phyloP scores from a whole-genome alignment of 352 stramenopile species.

The Globisporangium heterothallicum region DNA sequence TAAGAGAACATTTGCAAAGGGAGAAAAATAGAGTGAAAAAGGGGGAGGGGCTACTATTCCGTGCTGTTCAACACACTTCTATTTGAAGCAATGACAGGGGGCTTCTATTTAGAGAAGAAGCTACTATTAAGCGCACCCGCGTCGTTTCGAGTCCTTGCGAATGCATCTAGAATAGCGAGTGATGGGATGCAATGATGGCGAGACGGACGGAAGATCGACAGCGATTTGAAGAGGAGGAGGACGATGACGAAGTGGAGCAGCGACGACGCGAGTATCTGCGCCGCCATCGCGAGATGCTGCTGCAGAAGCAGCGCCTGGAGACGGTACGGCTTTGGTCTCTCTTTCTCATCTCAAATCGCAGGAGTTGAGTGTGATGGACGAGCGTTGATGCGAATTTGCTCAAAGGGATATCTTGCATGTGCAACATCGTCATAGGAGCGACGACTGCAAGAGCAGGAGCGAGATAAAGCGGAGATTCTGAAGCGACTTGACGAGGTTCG shows the following conservation, averaged over 20 bases:
- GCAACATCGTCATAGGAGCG: slow-evolving; percentile 19
- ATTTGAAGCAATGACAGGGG: not conserved
- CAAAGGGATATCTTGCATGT: too few relatives aligned
- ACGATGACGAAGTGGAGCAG: slow-evolving; percentile 33
- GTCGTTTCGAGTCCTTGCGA: too few relatives aligned
- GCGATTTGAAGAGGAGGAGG: slow-evolving; percentile 2
- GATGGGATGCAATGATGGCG: not conserved
- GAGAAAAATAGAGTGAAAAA: too few relatives aligned
- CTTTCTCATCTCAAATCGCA: not conserved
- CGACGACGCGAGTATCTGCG: slow-evolving; percentile 35
- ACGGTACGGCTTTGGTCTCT: slow-evolving; percentile 24
- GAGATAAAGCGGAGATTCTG: slow-evolving; percentile 23
- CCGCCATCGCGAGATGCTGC: slow-evolving; percentile 35
- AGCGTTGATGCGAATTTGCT: too few relatives aligned
- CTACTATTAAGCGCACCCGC: not conserved
- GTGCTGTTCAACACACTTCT: not conserved
- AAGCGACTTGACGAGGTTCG: slow-evolving; percentile 23
- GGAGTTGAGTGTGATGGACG: not conserved
- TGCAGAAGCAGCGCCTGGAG: slow-evolving; percentile 52
- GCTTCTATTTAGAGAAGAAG: slow-evolving; percentile 10
- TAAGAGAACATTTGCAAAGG: not conserved
- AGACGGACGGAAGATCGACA: not conserved
- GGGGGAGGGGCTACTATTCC: not conserved
- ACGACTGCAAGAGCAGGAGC: slow-evolving; percentile 22
- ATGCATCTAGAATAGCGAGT: not conserved